Base-by-base conservation (phyloP, 208 protist species). In the Wallacemonas sp. region DNA sequence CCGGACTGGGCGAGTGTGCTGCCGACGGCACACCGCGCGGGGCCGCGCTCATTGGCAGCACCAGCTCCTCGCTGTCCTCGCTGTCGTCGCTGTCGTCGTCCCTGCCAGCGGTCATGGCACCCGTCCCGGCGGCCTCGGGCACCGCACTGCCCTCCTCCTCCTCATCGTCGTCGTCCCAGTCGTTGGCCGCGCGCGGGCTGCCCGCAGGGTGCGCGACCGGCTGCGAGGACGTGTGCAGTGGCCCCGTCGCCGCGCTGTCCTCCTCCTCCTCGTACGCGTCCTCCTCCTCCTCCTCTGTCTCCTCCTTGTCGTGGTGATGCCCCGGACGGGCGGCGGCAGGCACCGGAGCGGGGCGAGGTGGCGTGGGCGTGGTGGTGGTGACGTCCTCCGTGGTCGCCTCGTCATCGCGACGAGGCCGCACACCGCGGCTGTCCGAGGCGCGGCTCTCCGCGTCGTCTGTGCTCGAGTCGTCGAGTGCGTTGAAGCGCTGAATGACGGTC, bases 401-500 rank as follows among this genome's bases (percentile, higher is more conserved):
- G 26, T 72, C 72, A 14, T 11, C 25, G 61, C 57, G n/a, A n/a
- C n/a, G 26, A 49, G 65, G 23, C 26, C 52, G 69, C 62, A 61
- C 10, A 44, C 3, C 7, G 46, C 65, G 33, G 65, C 55, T 25
- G 70, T 49, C 39, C 61, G 69, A 57, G 29, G 33, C 14, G 29
- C 61, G 7, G 55, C 42, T 41, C 14, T 54, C 67, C 29, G 28
- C 54, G 18, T 76, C 68, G 8, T 75, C 68, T 16, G 68, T 70
- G 5, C 55, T 71, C 23, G 61, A 62, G 48, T 79, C 72, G 38
- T 72, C 64, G n/a, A 84, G 72, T 2, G 65, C 68, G 20, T 57
- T 77, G 54, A 84, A 84, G 36, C 65, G 73, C 31, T 79, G 61
- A 44, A 75, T 75, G 22, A 65, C 45, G 39, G 64, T 69, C 25